phyloP scores from a whole-genome alignment of 176 grass and related monocot genomes.

The Ampelocalamus luodianensis region DNA sequence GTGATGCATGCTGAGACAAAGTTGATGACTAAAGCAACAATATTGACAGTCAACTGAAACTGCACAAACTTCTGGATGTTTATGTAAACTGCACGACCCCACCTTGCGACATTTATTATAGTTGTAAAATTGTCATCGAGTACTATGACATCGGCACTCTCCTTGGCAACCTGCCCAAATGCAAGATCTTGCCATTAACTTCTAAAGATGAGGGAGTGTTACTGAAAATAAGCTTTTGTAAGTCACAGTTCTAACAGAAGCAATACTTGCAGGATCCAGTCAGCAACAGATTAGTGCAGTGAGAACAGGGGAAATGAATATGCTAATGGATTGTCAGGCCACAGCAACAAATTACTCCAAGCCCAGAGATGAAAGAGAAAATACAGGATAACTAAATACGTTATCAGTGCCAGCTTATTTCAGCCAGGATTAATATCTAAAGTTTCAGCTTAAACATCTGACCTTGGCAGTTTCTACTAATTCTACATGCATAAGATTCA shows the following conservation, averaged over 20 bases:
- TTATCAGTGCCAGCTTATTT: slow-evolving; percentile 5
- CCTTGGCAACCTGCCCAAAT: slow-evolving; percentile 75
- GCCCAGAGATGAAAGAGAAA: background rate
- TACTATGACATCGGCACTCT: slow-evolving; percentile 85
- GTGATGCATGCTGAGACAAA: slow-evolving; percentile 84
- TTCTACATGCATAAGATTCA: slow-evolving; percentile 17
- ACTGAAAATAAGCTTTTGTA: background rate
- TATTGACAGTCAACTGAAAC: slow-evolving; percentile 91
- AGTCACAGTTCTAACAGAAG: background rate
- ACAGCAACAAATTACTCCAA: slow-evolving; percentile 15
- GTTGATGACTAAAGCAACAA: slow-evolving; percentile 85
- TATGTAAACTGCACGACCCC: slow-evolving; percentile 88
- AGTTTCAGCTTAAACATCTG: background rate
- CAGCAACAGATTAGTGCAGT: background rate
- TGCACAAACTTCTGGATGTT: slow-evolving; percentile 97
- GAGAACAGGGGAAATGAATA: slow-evolving; percentile 6
- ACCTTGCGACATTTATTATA: slow-evolving; percentile 77
- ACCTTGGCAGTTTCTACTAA: slow-evolving; percentile 17
- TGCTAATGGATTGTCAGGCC: background rate
- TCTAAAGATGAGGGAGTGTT: background rate
- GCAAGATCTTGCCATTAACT: background rate
- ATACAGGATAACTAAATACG: background rate
- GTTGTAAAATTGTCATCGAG: slow-evolving; percentile 90
- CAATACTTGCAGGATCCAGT: background rate
- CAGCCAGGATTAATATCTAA: background rate